phyloP scores from a whole-genome alignment of 2,329 filamentous ascomycete genomes.

The Helicocarpus griseus region DNA sequence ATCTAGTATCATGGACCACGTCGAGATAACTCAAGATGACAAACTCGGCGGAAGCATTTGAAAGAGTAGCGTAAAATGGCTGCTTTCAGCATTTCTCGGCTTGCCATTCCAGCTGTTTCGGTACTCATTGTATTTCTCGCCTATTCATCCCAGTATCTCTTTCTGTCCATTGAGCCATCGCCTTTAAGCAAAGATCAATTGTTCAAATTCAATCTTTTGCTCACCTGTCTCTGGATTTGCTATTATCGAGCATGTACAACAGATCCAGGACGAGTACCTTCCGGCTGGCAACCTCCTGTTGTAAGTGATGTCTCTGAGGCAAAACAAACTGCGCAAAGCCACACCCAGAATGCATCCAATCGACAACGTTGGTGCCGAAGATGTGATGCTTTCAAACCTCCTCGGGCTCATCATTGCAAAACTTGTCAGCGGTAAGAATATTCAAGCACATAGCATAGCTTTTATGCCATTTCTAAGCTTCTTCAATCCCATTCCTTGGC shows the following conservation, averaged over 20 bases:
- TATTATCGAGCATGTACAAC: slow-evolving; percentile 51
- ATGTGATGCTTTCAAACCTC: slow-evolving; percentile 52
- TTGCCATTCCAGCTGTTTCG: slow-evolving; percentile 47
- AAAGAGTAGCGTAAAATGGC: slow-evolving; percentile 12
- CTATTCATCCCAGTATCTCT: slow-evolving; percentile 51
- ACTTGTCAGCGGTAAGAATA: slow-evolving; percentile 45
- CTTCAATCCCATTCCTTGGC: slow-evolving; percentile 10
- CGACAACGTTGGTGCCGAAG: slow-evolving; percentile 50
- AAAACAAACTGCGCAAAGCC: slow-evolving; percentile 8
- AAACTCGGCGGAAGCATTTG: background rate
- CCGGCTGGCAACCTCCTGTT: slow-evolving; percentile 24
- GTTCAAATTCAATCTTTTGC: slow-evolving; percentile 46
- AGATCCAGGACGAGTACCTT: slow-evolving; percentile 47
- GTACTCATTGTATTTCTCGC: slow-evolving; percentile 49
- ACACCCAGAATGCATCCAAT: background rate
- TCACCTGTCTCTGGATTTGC: slow-evolving; percentile 47
- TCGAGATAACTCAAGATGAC: background rate
- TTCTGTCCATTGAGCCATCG: slow-evolving; percentile 43
- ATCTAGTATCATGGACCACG: background rate
- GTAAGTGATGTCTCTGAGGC: background rate
- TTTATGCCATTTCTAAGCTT: background rate
- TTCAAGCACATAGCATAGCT: background rate
- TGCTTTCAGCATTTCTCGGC: slow-evolving; percentile 24
- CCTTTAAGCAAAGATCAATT: slow-evolving; percentile 42
- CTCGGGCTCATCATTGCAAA: slow-evolving; percentile 56